Conservation (phyloP, 352 stramenopile species). For the Globisporangium irregulare region DNA sequence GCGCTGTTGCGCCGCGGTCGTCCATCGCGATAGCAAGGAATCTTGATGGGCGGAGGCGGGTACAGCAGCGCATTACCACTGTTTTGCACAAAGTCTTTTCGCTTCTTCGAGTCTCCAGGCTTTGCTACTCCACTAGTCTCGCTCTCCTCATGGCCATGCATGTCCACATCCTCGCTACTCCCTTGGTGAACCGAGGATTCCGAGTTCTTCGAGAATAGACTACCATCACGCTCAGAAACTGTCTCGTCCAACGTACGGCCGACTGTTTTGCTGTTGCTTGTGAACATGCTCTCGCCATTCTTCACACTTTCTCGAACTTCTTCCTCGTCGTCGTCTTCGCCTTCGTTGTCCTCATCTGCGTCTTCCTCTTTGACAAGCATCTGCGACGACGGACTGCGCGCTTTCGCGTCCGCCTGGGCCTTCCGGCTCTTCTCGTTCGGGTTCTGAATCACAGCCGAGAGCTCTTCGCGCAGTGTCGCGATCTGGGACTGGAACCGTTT, state of each 20-base stretch:
- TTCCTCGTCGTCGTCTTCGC: slow-evolving; percentile 12
- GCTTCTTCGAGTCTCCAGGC: slow-evolving; percentile 8
- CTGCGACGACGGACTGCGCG: slow-evolving; percentile 24
- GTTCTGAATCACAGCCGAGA: slow-evolving; percentile 80
- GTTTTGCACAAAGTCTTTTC: not conserved
- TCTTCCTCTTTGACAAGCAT: not conserved
- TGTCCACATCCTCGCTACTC: not conserved
- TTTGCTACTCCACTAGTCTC: too few relatives aligned
- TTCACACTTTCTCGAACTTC: slow-evolving; percentile 11
- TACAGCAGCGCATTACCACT: not conserved
- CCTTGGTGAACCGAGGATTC: not conserved
- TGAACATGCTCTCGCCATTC: not conserved
- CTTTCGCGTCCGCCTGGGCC: slow-evolving; percentile 55
- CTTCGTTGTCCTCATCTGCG: slow-evolving; percentile 16
- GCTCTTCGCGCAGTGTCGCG: slow-evolving; percentile 51
- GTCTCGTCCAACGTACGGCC: not conserved
- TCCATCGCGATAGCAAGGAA: slow-evolving; percentile 38
- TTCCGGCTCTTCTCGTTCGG: slow-evolving; percentile 85
- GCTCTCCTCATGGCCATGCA: not conserved
- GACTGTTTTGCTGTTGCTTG: not conserved
- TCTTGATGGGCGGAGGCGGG: slow-evolving; percentile 59
- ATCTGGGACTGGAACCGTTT: slow-evolving; percentile 69
- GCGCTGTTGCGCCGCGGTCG: slow-evolving; percentile 44
- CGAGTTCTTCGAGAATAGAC: not conserved
- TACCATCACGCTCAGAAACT: too few relatives aligned